Evolutionary conservation across 345 rosid genomes (phyloP).

Genomic region (Brassica cretica): DNA sequence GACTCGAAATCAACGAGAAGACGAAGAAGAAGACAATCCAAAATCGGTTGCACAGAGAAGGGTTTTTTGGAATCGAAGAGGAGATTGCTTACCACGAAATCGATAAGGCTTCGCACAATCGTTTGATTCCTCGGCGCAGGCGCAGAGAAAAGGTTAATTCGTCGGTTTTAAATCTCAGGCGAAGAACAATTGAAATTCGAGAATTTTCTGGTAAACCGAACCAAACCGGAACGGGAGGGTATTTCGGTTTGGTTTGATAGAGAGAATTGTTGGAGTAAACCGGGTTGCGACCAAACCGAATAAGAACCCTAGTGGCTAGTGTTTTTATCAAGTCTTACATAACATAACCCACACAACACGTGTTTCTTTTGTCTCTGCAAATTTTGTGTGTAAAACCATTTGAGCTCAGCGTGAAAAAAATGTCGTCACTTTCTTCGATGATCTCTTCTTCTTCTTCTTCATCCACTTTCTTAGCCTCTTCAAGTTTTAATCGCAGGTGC

Average conservation of each 20-base stretch:
- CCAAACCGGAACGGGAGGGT: conserved; percentile 3
- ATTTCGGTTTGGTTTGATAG: conserved; percentile 12
- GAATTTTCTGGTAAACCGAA: background rate
- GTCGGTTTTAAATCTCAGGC: background rate
- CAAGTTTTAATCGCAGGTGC: conserved; percentile 33
- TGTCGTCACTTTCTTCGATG: conserved; percentile 33
- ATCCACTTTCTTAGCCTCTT: conserved; percentile 35
- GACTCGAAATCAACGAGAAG: conserved; percentile 8
- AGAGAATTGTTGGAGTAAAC: background rate
- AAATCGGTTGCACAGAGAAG: background rate
- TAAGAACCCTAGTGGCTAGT: conserved; percentile 31
- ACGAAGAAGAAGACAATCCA: background rate
- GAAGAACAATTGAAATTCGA: background rate
- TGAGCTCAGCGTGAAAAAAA: conserved; percentile 18
- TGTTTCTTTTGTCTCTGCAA: background rate
- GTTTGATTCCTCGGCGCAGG: conserved; percentile 1
- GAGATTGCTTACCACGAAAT: conserved; percentile 8
- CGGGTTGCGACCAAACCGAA: conserved; percentile 20
- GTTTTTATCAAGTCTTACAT: background rate
- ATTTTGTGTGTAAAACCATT: background rate
- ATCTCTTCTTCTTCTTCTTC: conserved; percentile 41
- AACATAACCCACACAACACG: background rate
- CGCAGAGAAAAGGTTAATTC: background rate
- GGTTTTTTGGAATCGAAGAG: background rate
- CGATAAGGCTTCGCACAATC: conserved; percentile 11